Evolutionary conservation across 768 basidiomycete species (phyloP).

Genomic region (Boletus rex-veris): DNA sequence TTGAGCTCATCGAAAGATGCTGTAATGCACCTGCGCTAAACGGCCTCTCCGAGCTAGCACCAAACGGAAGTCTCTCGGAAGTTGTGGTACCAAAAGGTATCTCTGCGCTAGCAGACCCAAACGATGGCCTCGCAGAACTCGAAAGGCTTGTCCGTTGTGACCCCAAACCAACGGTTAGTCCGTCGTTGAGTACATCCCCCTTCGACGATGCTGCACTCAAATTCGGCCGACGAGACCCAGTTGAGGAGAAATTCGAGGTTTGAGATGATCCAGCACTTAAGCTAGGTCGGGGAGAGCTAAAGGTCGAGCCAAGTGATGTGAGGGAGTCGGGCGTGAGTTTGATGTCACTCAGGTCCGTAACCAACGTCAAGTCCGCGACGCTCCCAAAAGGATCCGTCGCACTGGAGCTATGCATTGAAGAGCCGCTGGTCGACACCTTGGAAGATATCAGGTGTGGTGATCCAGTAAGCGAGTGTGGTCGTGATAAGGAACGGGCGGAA

Average conservation of each 20-base stretch:
- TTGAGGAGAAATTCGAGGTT: slow-evolving; percentile 24
- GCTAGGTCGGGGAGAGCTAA: slow-evolving; percentile 26
- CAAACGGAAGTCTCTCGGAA: slow-evolving; percentile 21
- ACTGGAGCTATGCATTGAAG: slow-evolving; percentile 19
- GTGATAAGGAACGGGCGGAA: slow-evolving; percentile 22
- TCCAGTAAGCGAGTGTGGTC: slow-evolving; percentile 28
- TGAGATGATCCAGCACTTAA: slow-evolving; percentile 30
- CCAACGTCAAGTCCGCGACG: slow-evolving; percentile 21
- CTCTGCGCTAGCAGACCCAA: slow-evolving; percentile 17
- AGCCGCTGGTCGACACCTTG: slow-evolving; percentile 20
- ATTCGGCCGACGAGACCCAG: slow-evolving; percentile 23
- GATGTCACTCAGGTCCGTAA: slow-evolving; percentile 24
- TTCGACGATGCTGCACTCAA: slow-evolving; percentile 18
- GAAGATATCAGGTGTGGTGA: slow-evolving; percentile 26
- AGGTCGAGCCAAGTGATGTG: slow-evolving; percentile 23
- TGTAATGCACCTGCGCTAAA: slow-evolving; percentile 14
- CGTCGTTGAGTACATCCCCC: slow-evolving; percentile 20
- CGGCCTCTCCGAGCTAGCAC: slow-evolving; percentile 11
- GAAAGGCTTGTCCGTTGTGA: slow-evolving; percentile 25
- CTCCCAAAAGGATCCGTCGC: slow-evolving; percentile 7
- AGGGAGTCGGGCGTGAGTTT: slow-evolving; percentile 26
- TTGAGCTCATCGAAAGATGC: slow-evolving; percentile 3
- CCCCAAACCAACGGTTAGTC: slow-evolving; percentile 9
- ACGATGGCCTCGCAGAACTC: slow-evolving; percentile 14
- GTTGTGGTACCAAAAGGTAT: slow-evolving; percentile 9